Evolutionary conservation across 768 basidiomycete genomes (phyloP), one percentile per base, ranked within the genome.

Genomic region (Clitopilus passeckerianus): DNA sequence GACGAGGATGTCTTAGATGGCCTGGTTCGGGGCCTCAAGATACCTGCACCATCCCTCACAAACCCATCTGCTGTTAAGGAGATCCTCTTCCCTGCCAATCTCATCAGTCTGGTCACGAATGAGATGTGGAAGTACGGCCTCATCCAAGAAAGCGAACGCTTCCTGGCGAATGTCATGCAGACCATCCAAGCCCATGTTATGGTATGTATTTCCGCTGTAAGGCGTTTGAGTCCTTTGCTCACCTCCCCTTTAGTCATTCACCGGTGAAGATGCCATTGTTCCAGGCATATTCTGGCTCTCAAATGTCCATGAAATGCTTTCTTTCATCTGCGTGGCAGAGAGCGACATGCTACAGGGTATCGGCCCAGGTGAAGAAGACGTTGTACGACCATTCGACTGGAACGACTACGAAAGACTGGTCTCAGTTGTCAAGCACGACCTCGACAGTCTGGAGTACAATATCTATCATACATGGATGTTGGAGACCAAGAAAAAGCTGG

Each of bases 101-200:
- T 99, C 60, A 98, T 99, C 74, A 93, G 91, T 70, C 77, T 98
- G 53, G 89, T 97, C 64, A 96, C 95, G n/a, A 99, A 99, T 72
- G 97, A 98, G 74, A 99, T 99, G 97, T 98, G 97, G 97, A 98
- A 97, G 74, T 95, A 96, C 67, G 94, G 95, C 54, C 85, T 99
- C 64, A 98, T 98, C 64, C 82, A 87, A 15, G 97, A 99, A 74
- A 96, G 94, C 75, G 97, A 98, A 73, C 83, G 95, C 53, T 98
- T 99, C 84, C 78, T 99, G 59, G 97, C 97, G 34, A 98, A 96
- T 70, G 92, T 98, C 58, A 98, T 98, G 96, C 95, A 98, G 72
- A 91, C 89, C 2, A 90, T 99, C 60, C 97, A 99, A 77, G 82
- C 89, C 23, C 94, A 98, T 75, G 95, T 98, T 64, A 98, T 98